Evolutionary conservation across 768 basidiomycete species (phyloP), one percentile per base, ranked within the genome.

Genomic region (Hericium alpestre): DNA sequence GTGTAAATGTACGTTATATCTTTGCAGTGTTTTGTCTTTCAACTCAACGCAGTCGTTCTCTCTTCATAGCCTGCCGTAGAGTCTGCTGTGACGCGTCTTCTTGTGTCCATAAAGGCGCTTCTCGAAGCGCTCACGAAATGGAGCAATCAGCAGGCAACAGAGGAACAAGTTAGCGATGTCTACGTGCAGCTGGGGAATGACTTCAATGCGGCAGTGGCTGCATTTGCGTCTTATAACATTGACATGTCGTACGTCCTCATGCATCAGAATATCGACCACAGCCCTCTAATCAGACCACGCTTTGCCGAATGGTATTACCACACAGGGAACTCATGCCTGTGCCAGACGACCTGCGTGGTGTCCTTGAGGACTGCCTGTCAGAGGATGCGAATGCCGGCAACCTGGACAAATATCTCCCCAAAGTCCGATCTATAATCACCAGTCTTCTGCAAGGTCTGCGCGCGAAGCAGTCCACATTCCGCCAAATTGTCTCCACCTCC

Each of bases 121-220:
- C 78, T 99, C 39, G 93, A 96, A 68, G 79, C 88, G 1, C 77
- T 96, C 56, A 91, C 89, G 6, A 73, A 80, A 73, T 96, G 93
- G 93, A 90, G 88, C 69, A 76, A 76, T 58, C 71, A 79, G 59
- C 77, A 82, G 64, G 78, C 87, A 64, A 76, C 82, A 56, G 93
- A 95, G 67, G 73, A 70, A 46, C 77, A 89, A 63, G 93, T 99
- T 67, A 96, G 93, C 77, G 92, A 97, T 70, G 90, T 96, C 55
- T 99, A 99, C 71, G 96, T 99, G 55, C 82, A 84, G 55, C 77
- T 99, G 22, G 96, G 96, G 22, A 97, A 98, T 71, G 94, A 96
- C 67, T 98, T 99, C 76, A 97, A 97, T 67, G 81, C 83, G 15
- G 93, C 93, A 10, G 90, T 94, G 40, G 81, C 86, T 54, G 92